Base-by-base conservation (phyloP, 257 asterid species). In the Petunia axillaris region DNA sequence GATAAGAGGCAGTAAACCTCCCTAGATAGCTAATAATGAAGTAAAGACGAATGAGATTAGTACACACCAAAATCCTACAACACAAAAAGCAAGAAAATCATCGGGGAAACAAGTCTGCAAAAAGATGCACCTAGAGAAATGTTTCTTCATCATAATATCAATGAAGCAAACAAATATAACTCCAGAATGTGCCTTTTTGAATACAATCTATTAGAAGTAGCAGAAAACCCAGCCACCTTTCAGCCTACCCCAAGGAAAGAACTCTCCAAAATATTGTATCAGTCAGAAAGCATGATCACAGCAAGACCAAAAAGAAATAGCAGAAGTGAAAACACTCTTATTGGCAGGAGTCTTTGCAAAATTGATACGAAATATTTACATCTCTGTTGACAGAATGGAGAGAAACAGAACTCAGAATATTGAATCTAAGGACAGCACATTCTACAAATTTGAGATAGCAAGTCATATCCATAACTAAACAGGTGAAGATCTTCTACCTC, bases 401-500 rank as follows among this genome's bases (percentile, higher is more conserved):
- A 71, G 4, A 41, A 48, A 11, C 44, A 71, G 11, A 48, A 71
- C 25, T 71, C 25, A 71, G 40, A 5, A 71, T 71, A 35, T 70
- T 70, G 43, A 25, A 2, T 48, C 44, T 5, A 48, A 71, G 44
- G 44, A 11, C 44, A 10, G 60, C 48, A 43, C 35, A 35, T 16
- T 35, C 10, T 35, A 71, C 62, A 35, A 46, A 50, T 71, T 71
- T 71, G n/a, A 13, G 10, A 71, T 50, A 50, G 62, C 43, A 48
- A 71, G 35, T 36, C 77, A 71, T 35, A 35, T 25, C 10, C 77
- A 71, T 50, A 52, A 39, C 48, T 8, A 59, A 37, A 41, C 55
- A 81, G 58, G 70, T 41, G 41, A 43, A 75, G 55, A 55, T 60
- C 25, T 85, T 65, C 40, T 81, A 93, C 96, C 95, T 86, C 87